Conservation (phyloP, 2,329 filamentous ascomycete genomes). For the Colletotrichum sojae region DNA sequence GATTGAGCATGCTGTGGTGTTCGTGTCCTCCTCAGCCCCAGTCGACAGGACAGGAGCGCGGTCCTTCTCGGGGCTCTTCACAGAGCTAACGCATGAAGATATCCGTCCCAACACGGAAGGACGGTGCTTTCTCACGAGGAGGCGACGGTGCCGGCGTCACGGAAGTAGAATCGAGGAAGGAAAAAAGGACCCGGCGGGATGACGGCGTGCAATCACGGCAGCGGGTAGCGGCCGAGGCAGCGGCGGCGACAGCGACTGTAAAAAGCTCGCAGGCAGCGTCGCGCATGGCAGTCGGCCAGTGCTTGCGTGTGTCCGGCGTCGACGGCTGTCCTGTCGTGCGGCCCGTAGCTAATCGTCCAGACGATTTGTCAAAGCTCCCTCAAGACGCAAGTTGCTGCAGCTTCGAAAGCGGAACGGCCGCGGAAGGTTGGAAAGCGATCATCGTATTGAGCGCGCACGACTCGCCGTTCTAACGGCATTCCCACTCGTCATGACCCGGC, state of each 20-base stretch:
- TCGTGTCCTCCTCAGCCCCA: not conserved
- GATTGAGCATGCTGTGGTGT: not conserved
- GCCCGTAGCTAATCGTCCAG: constrained; percentile 16
- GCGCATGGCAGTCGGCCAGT: constrained; percentile 3
- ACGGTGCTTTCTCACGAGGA: too few species aligned
- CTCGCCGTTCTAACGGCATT: not conserved
- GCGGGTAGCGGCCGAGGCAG: too few species aligned
- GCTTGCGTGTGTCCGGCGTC: constrained; percentile 7
- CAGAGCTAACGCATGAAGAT: too few species aligned
- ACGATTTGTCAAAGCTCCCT: not conserved
- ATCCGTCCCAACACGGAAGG: too few species aligned
- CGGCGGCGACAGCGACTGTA: too few species aligned
- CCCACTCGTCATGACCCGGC: not conserved
- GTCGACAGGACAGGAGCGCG: too few species aligned
- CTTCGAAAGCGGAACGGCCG: not conserved
- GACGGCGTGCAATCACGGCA: not conserved
- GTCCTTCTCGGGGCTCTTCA: too few species aligned
- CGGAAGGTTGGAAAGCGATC: constrained; percentile 11
- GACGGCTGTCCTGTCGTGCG: not conserved
- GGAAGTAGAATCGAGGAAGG: too few species aligned
- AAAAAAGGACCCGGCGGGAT: not conserved
- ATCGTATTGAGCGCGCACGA: not conserved
- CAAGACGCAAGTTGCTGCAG: not conserved
- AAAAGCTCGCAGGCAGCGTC: not conserved
- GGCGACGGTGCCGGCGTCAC: too few species aligned